Evolutionary conservation across 805 yeast genomes (phyloP).

Genomic region (Nakazawaea holstii): DNA sequence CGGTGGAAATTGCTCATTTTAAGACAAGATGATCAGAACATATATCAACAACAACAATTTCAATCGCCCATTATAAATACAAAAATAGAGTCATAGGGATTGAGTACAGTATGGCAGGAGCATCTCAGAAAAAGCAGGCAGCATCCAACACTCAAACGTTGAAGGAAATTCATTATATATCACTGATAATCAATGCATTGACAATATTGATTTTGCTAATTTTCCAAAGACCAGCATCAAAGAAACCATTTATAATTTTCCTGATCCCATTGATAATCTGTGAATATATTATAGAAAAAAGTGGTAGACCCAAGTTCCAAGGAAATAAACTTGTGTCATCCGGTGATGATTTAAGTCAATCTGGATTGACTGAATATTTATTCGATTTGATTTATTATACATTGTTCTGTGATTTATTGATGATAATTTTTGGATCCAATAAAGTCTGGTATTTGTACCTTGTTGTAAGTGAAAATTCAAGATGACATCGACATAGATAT

Average conservation of each 20-base stretch:
- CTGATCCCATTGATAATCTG: slow-evolving; percentile 36
- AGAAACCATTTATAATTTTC: slow-evolving; percentile 36
- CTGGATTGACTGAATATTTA: slow-evolving; percentile 68
- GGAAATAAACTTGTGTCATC: slow-evolving; percentile 40
- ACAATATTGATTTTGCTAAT: slow-evolving; percentile 31
- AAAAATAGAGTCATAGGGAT: not conserved
- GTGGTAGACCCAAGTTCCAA: slow-evolving; percentile 55
- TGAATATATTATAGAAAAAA: slow-evolving; percentile 49
- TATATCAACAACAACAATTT: too few species aligned
- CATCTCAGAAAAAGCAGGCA: slow-evolving; percentile 32
- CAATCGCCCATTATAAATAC: too few species aligned
- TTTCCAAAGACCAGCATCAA: slow-evolving; percentile 40
- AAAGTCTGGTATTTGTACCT: slow-evolving; percentile 53
- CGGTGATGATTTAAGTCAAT: slow-evolving; percentile 57
- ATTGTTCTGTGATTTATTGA: slow-evolving; percentile 48
- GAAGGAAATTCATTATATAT: slow-evolving; percentile 27
- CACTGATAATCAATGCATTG: slow-evolving; percentile 33
- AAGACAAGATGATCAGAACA: too few species aligned
- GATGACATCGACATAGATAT: not conserved
- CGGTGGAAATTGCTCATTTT: too few species aligned
- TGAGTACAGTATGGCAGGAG: slow-evolving; percentile 28
- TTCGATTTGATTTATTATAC: slow-evolving; percentile 68
- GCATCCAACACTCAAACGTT: slow-evolving; percentile 22
- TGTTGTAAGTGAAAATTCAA: slow-evolving; percentile 18
- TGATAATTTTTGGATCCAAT: slow-evolving; percentile 48